Evolutionary conservation across 2,329 filamentous ascomycete species (phyloP).

Genomic region (Xylogone sp.): DNA sequence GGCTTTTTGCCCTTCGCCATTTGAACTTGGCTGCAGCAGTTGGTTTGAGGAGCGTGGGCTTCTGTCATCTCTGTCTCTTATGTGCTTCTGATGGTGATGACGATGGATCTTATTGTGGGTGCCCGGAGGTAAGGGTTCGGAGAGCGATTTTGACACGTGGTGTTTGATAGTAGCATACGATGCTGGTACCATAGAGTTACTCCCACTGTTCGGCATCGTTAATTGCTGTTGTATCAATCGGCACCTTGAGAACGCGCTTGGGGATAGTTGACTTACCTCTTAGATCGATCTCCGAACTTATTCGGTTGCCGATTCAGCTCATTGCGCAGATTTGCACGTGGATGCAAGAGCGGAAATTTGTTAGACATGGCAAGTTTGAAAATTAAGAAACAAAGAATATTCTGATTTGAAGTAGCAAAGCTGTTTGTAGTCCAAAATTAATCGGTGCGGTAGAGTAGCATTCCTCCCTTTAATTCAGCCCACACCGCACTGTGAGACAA

Average conservation of each 20-base stretch:
- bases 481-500: not conserved
- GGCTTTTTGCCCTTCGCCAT: constrained; percentile 17
- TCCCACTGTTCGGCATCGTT: constrained; percentile 32
- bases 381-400: no score
- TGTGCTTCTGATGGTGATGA: constrained; percentile 32
- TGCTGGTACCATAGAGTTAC: constrained; percentile 22
- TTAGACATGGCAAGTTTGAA: not conserved
- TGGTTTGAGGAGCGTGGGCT: constrained; percentile 13
- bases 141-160: constrained; percentile 48
- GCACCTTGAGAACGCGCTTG: not conserved
- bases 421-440: no score
- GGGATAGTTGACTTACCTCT: not conserved
- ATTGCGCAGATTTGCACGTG: not conserved
- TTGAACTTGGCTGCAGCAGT: constrained; percentile 10
- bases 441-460: not conserved
- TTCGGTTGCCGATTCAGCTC: not conserved
- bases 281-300: not conserved
- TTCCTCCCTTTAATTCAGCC: not conserved
- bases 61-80: constrained; percentile 29
- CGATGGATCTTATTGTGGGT: constrained; percentile 28
- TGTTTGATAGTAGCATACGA: constrained; percentile 40
- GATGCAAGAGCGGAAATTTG: not conserved
- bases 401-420: no score
- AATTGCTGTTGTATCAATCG: not conserved
- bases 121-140: constrained; percentile 13